Evolutionary conservation across 768 basidiomycete genomes (phyloP).

Genomic region (Pleurotus ostreatus): DNA sequence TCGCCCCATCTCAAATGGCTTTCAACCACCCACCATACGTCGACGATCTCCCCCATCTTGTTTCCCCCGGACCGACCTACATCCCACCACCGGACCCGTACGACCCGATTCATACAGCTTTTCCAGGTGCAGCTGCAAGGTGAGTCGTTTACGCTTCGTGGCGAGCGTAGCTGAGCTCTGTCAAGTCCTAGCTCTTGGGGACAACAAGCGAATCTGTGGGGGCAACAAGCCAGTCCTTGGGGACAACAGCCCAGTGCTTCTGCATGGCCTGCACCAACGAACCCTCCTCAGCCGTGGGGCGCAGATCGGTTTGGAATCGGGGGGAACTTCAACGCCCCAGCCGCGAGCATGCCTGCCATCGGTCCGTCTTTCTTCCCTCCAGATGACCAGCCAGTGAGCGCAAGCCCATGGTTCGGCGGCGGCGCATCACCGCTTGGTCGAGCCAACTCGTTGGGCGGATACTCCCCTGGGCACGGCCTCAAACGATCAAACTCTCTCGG

Average conservation of each 20-base stretch:
- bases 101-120: background rate
- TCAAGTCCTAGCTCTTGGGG: no score
- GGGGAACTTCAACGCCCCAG: background rate
- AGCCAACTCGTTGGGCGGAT: background rate
- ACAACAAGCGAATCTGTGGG: no score
- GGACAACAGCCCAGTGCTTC: no score
- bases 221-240: no score
- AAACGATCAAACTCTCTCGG: constrained; percentile 4
- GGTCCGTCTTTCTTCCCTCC: background rate
- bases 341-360: background rate
- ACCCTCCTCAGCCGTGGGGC: no score
- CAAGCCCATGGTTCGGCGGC: constrained; percentile 1
- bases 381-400: background rate
- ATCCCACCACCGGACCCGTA: background rate
- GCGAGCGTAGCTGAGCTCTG: no score
- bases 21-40: background rate
- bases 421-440: background rate
- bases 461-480: background rate
- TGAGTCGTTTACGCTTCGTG: background rate
- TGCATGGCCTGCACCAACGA: no score
- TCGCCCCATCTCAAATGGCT: background rate
- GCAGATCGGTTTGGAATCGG: no score
- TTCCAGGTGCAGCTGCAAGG: background rate
- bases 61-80: background rate
- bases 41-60: background rate